Percentiles rank a stretch among this genome's conserved stretches.
These are phyloP conservation scores for Daldinia sp. DNA, from an alignment of 2,329 filamentous ascomycete genomes.

Conservation along the genomic window DNA sequence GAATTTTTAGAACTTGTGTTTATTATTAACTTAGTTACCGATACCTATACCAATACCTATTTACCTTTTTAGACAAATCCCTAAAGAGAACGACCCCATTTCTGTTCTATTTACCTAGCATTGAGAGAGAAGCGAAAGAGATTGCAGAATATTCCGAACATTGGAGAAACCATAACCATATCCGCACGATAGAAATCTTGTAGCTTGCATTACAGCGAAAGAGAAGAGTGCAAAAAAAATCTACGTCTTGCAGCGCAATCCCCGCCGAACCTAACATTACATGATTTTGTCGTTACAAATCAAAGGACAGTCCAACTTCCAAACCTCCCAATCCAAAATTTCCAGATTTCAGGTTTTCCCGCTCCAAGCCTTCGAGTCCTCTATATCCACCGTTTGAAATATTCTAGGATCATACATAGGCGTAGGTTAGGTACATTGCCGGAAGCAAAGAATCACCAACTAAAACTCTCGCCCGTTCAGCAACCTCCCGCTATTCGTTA, in stretches of 20 bases:
- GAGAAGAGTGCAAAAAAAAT: slow-evolving; percentile 19
- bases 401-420: slow-evolving; percentile 21
- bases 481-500: slow-evolving; percentile 21
- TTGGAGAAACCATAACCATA: slow-evolving; percentile 13
- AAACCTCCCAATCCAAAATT: too few relatives aligned
- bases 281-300: slow-evolving; percentile 7
- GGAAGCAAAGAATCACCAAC: slow-evolving; percentile 23
- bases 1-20: background rate
- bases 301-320: background rate
- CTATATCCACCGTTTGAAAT: slow-evolving; percentile 1
- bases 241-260: slow-evolving; percentile 15
- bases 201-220: slow-evolving; percentile 34
- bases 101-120: slow-evolving; percentile 13
- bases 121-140: too few relatives aligned
- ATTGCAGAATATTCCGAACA: background rate
- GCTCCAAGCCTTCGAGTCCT: background rate
- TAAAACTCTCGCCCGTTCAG: slow-evolving; percentile 13
- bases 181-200: slow-evolving; percentile 25
- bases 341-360: slow-evolving; percentile 10
- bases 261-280: slow-evolving; percentile 19
- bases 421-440: slow-evolving; percentile 24
- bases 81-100: slow-evolving; percentile 23
- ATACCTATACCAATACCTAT: slow-evolving; percentile 1
- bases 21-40: background rate
- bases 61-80: slow-evolving; percentile 23